Conservation (phyloP, 2,329 filamentous ascomycete genomes). For the Fusarium kyushuense region DNA sequence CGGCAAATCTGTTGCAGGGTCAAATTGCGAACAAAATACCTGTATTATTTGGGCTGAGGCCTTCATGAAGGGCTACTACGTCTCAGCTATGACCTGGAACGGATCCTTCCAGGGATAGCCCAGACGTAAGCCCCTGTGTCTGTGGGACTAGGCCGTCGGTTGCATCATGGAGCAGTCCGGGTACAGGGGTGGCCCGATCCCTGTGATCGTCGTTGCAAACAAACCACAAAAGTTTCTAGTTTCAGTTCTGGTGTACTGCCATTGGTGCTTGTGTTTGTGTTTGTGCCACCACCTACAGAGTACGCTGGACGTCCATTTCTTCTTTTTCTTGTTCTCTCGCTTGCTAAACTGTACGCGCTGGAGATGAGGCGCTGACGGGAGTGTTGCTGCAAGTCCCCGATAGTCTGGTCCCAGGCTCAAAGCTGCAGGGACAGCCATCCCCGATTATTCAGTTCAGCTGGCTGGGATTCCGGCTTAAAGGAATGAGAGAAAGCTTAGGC, state of each 20-base stretch:
- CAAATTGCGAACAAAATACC: slow-evolving; percentile 10
- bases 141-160: slow-evolving; percentile 34
- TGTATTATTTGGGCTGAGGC: slow-evolving; percentile 9
- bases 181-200: slow-evolving; percentile 21
- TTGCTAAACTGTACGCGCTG: slow-evolving; percentile 16
- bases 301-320: background rate
- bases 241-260: slow-evolving; percentile 17
- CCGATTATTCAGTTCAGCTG: slow-evolving; percentile 15
- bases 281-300: slow-evolving; percentile 15
- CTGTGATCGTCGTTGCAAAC: slow-evolving; percentile 33
- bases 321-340: slow-evolving; percentile 23
- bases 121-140: slow-evolving; percentile 24
- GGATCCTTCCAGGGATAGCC: slow-evolving; percentile 31
- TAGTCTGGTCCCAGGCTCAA: slow-evolving; percentile 24
- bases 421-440: slow-evolving; percentile 8
- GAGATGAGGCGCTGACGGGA: slow-evolving; percentile 23
- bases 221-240: slow-evolving; percentile 33
- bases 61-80: slow-evolving; percentile 26
- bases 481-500: slow-evolving; percentile 20
- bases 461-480: slow-evolving; percentile 18
- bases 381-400: slow-evolving; percentile 33
- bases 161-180: slow-evolving; percentile 31
- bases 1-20: no score
- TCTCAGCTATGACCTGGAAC: slow-evolving; percentile 22
- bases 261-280: slow-evolving; percentile 30